These are phyloP conservation scores for Ceriops tagal DNA, from an alignment of 345 rosid genomes.

Conservation along the genomic window DNA sequence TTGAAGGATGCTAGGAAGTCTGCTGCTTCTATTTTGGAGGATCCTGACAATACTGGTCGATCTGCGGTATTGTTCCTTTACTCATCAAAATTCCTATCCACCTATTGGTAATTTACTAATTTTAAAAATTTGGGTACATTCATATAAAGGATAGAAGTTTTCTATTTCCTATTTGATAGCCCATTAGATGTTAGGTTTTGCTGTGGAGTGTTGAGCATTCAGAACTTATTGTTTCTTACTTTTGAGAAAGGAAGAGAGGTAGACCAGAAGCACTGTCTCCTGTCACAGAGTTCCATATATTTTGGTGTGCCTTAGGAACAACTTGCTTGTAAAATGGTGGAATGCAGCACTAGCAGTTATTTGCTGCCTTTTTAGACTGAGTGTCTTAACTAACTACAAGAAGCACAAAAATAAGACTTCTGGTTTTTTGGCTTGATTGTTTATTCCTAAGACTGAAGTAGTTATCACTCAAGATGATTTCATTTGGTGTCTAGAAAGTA, in stretches of 20 bases:
- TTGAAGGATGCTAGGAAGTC: slow-evolving; percentile 90
- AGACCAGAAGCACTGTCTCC: no score
- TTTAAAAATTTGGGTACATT: neutral
- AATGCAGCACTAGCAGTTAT: no score
- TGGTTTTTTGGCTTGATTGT: no score
- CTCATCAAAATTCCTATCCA: neutral
- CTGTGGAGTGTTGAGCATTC: neutral
- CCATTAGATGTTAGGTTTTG: slow-evolving; percentile 8
- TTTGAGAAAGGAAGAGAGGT: neutral
- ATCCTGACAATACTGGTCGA: slow-evolving; percentile 76
- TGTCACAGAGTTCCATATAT: no score
- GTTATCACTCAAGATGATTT: no score
- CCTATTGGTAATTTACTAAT: neutral
- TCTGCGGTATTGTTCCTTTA: slow-evolving; percentile 59
- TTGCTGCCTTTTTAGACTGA: no score
- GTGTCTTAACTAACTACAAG: no score
- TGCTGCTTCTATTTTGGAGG: slow-evolving; percentile 74
- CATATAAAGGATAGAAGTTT: neutral
- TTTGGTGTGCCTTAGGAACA: no score
- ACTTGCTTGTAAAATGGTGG: no score
- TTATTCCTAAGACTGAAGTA: no score
- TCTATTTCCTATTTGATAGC: slow-evolving; percentile 8
- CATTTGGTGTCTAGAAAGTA: no score
- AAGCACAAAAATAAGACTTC: no score
- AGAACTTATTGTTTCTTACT: neutral